phyloP scores from a whole-genome alignment of 202 grass and related monocot species.

The Hordeum pubiflorum region DNA sequence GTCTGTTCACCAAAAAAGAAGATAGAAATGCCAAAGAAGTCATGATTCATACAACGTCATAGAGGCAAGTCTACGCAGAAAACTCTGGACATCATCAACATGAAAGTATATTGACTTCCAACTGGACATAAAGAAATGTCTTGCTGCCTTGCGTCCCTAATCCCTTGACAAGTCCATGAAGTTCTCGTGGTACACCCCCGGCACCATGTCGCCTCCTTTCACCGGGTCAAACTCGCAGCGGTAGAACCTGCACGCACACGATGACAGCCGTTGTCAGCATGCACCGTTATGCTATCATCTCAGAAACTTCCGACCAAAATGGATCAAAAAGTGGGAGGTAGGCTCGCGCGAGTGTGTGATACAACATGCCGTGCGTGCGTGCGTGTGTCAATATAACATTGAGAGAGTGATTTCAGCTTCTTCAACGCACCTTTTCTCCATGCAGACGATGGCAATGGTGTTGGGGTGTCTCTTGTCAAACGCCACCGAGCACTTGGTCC shows the following conservation, averaged over 20 bases:
- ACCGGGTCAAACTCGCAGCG: slow-evolving; percentile 73
- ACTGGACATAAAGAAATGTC: too few species aligned
- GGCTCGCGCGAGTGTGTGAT: too few species aligned
- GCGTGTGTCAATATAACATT: not conserved
- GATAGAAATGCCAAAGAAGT: too few species aligned
- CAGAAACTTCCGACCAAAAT: not conserved
- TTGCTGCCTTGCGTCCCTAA: not conserved
- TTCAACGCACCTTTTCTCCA: slow-evolving; percentile 57
- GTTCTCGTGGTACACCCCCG: slow-evolving; percentile 56
- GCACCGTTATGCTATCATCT: not conserved
- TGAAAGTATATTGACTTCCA: too few species aligned
- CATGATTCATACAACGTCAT: too few species aligned
- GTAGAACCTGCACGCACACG: slow-evolving; percentile 64
- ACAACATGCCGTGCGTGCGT: too few species aligned
- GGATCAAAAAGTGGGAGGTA: not conserved
- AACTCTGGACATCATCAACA: too few species aligned
- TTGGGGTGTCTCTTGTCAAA: slow-evolving; percentile 44
- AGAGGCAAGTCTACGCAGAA: too few species aligned
- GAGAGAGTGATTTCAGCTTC: not conserved
- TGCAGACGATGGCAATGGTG: slow-evolving; percentile 48
- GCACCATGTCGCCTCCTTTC: slow-evolving; percentile 67
- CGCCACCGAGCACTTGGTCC: slow-evolving; percentile 42
- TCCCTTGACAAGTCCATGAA: not conserved
- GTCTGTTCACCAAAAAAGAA: too few species aligned
- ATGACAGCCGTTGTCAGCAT: too few species aligned